phyloP scores from a whole-genome alignment of 176 grass and related monocot genomes.

The Hordeum vulgare region DNA sequence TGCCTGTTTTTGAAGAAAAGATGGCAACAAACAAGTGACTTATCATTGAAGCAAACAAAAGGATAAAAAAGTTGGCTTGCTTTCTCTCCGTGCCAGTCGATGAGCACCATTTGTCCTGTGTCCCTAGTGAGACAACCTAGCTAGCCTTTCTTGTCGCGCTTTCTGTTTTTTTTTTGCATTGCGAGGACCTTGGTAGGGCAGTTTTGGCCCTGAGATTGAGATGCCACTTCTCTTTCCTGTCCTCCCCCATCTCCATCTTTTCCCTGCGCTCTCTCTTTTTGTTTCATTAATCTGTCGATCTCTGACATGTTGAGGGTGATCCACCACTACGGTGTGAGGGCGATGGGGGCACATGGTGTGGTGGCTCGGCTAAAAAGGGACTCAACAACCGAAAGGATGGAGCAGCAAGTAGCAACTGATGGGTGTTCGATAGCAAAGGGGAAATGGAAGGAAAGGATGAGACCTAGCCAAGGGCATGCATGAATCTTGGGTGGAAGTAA shows the following conservation, averaged over 20 bases:
- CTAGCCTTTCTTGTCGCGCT: constrained; percentile 30
- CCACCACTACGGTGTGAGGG: constrained; percentile 45
- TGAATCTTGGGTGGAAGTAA: background rate
- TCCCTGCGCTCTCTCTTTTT: constrained; percentile 36
- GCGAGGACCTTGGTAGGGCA: constrained; percentile 9
- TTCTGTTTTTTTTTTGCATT: constrained; percentile 23
- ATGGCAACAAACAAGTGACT: constrained; percentile 27
- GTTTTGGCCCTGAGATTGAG: constrained; percentile 18
- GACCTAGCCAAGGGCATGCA: background rate
- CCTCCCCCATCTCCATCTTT: constrained; percentile 23
- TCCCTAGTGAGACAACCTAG: constrained; percentile 53
- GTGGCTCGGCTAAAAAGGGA: constrained; percentile 48
- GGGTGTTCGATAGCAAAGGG: constrained; percentile 2
- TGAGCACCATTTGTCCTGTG: constrained; percentile 33
- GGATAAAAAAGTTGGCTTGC: constrained; percentile 13
- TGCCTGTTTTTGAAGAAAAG: background rate
- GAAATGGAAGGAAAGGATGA: too few relatives aligned
- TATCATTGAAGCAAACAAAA: constrained; percentile 46
- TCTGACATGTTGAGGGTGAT: constrained; percentile 36
- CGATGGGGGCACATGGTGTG: constrained; percentile 58
- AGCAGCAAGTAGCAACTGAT: constrained; percentile 6
- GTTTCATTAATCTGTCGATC: constrained; percentile 54
- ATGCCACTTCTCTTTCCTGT: constrained; percentile 27
- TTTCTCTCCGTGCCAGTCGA: constrained; percentile 12
- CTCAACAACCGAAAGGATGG: constrained; percentile 35